Evolutionary conservation across 805 yeast genomes (phyloP).

Genomic region (Yamadazyma tumulicola): DNA sequence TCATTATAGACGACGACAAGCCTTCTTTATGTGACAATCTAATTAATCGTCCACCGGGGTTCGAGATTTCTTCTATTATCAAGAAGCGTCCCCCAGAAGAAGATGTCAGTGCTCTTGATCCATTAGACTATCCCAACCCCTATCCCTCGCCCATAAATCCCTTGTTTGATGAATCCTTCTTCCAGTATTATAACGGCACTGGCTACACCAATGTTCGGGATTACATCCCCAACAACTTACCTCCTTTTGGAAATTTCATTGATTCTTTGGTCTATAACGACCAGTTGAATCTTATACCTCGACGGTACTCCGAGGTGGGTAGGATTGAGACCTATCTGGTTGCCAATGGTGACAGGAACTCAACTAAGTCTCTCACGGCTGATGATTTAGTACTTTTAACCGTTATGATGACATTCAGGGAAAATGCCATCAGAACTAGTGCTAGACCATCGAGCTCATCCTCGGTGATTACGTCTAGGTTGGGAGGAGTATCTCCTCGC

Average conservation of each 20-base stretch:
- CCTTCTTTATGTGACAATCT: slow-evolving; percentile 35
- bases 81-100: slow-evolving; percentile 7
- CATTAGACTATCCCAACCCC: slow-evolving; percentile 25
- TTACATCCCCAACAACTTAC: slow-evolving; percentile 28
- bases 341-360: slow-evolving; percentile 7
- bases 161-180: slow-evolving; percentile 16
- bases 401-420: slow-evolving; percentile 30
- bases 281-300: slow-evolving; percentile 25
- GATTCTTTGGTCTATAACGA: slow-evolving; percentile 25
- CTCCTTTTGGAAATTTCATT: slow-evolving; percentile 37
- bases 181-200: slow-evolving; percentile 6
- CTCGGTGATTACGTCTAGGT: slow-evolving; percentile 8
- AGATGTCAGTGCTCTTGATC: slow-evolving; percentile 6
- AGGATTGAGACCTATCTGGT: slow-evolving; percentile 35
- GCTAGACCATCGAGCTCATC: slow-evolving; percentile 14
- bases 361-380: slow-evolving; percentile 29
- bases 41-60: slow-evolving; percentile 26
- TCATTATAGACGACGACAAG: slow-evolving; percentile 30
- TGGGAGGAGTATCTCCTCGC: slow-evolving; percentile 8
- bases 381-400: slow-evolving; percentile 32
- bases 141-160: slow-evolving; percentile 25
- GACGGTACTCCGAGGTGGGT: slow-evolving; percentile 33
- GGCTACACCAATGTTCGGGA: slow-evolving; percentile 8
- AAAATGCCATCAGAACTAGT: slow-evolving; percentile 24
- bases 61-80: slow-evolving; percentile 14